Evolutionary conservation across 768 basidiomycete genomes (phyloP).

Genomic region (Dioszegia aurantiaca): DNA sequence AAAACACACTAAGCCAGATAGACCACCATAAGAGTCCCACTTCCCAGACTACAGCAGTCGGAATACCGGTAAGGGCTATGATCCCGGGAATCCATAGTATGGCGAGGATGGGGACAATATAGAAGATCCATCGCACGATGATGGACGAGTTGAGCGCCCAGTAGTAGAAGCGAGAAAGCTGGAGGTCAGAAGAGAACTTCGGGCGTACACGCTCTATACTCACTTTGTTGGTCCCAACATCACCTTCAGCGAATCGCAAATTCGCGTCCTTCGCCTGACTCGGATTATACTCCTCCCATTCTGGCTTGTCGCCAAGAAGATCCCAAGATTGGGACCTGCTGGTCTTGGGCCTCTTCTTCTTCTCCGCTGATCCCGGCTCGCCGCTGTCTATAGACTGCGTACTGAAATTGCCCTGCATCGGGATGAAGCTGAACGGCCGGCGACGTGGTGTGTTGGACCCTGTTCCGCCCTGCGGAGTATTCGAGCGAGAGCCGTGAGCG

Average conservation of each 20-base stretch:
- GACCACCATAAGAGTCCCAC: conserved; percentile 65
- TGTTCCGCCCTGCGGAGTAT: conserved; percentile 27
- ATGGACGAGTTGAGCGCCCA: conserved; percentile 74
- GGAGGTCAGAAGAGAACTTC: background rate
- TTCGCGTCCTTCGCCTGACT: conserved; percentile 46
- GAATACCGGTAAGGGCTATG: conserved; percentile 60
- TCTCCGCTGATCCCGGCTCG: conserved; percentile 10
- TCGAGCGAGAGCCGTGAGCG: conserved; percentile 17
- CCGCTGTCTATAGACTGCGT: background rate
- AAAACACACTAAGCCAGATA: conserved; percentile 75
- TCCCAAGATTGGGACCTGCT: conserved; percentile 36
- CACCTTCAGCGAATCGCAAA: conserved; percentile 50
- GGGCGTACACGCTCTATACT: conserved; percentile 10
- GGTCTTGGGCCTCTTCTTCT: conserved; percentile 30
- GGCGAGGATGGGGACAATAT: conserved; percentile 68
- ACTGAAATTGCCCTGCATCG: conserved; percentile 18
- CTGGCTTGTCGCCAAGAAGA: conserved; percentile 40
- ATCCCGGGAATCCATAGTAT: conserved; percentile 59
- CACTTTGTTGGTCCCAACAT: conserved; percentile 51
- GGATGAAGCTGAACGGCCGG: conserved; percentile 26
- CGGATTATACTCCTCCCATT: conserved; percentile 52
- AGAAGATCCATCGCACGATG: conserved; percentile 71
- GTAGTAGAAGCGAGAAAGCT: conserved; percentile 67
- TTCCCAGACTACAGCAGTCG: conserved; percentile 58
- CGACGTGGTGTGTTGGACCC: conserved; percentile 25